Evolutionary conservation across 306 rosid species (phyloP), one percentile per base, ranked within the genome.

Genomic region (Macrotyloma uniflorum): DNA sequence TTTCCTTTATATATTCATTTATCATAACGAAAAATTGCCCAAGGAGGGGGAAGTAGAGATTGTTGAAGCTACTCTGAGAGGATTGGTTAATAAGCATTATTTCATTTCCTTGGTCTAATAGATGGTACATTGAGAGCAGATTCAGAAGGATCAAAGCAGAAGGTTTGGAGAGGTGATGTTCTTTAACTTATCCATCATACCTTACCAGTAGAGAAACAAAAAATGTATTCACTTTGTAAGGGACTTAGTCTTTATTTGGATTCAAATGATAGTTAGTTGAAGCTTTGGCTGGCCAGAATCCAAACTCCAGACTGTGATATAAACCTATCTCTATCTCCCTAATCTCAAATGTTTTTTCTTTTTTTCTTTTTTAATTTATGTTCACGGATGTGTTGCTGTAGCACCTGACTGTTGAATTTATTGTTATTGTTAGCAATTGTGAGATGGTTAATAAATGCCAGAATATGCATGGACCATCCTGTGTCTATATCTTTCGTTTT

Each of bases 401-500:
- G 87, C 91, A 74, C 86, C 85, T 84, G 94, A 87, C 87, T 84
- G 84, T 84, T 79, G 91, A 88, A 90, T 89, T 89, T 88, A 86
- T 87, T 87, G 88, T 82, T 89, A 63, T 87, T 88, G 86, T 85
- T 85, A 88, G 90, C 85, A 86, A 83, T 81, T 87, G 92, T 84
- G 93, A 85, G 87, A 84, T 85, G 91, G 86, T 87, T 85, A 93
- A 93, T 93, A 93, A 93, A 91, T 91, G 90, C 87, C 86, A 79
- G 89, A 85, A 82, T 88, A 78, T 74, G 76, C 76, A 81, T 74
- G 84, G 84, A 67, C 84, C 80, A 57, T 57, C 32, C 53, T 8
- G 70, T 75, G 81, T 84, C 73, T 71, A 53, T 79, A 22, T 43
- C 71, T 47, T 61, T 86, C 59, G 28, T 65, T 73, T 76, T 79